Base-by-base conservation (phyloP, 441 rosid genomes). In the Bruguiera hainesii region DNA sequence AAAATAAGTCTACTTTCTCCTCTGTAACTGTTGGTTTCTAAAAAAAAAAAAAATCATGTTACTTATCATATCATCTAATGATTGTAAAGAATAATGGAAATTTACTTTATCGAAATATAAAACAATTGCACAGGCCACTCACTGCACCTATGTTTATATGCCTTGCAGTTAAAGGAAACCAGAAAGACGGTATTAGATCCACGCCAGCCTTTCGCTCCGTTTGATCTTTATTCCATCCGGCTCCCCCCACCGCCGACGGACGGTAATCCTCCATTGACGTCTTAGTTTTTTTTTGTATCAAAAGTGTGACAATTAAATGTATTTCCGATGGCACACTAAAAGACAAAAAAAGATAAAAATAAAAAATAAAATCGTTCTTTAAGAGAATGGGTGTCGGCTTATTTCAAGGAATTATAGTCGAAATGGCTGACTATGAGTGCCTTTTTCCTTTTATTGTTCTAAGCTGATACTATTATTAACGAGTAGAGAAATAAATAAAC, bases 211-310 rank as follows among this genome's bases (percentile, higher is more conserved):
- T n/a, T 20, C 81, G 87, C 75, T 63, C 59, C 67, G 20, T 60
- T 51, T 49, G 61, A 69, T 70, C 62, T 39, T 59, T 59, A 30
- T 20, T 15, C 50, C 19, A n/a, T 28, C 60, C 58, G 8, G 3
- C 58, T 65, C 37, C 61, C 50, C 66, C 79, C 84, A 64, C 80
- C 82, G 64, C 79, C 75, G 64, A 35, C 42, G 11, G 42, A 29
- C 51, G 55, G 50, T 33, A 65, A 3, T 57, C 28, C 26, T 60
- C 48, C 42, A 28, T 53, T 9, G 13, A 13, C 16, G 31, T 56
- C 60, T 26, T 31, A 31, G 11, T n/a, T 52, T 31, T 31, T 26
- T 51, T 18, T n/a, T 51, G 6, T 51, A n/a, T 52, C 10, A 52
- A 7, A 52, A n/a, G 5, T n/a, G 3, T 15, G 39, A 3, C 9